Conservation (phyloP, 345 rosid species). For the Cardamine chenopodiifolia region DNA sequence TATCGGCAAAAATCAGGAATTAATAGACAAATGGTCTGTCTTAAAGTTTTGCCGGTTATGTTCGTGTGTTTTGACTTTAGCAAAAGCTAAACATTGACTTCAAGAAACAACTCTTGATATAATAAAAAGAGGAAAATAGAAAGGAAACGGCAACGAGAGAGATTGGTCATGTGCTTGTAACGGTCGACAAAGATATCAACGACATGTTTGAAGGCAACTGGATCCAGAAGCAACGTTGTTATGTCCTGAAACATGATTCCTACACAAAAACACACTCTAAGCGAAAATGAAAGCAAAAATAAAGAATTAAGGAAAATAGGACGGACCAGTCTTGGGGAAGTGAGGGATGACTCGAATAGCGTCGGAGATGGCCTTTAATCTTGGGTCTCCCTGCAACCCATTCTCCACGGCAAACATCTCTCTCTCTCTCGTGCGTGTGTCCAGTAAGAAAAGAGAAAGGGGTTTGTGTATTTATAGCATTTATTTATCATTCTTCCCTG, state of each 20-base stretch:
- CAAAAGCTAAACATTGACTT: constrained; percentile 10
- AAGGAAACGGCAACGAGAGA: constrained; percentile 87
- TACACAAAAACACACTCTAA: constrained; percentile 27
- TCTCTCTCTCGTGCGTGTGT: constrained; percentile 4
- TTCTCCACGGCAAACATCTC: constrained; percentile 46
- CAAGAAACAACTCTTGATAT: background rate
- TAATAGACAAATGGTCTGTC: background rate
- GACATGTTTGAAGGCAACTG: constrained; percentile 81
- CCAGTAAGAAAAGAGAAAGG: constrained; percentile 11
- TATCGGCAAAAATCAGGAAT: background rate
- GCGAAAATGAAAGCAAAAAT: background rate
- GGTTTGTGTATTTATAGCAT: constrained; percentile 26
- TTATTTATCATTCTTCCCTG: background rate
- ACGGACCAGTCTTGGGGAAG: constrained; percentile 44
- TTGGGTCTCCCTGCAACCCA: constrained; percentile 45
- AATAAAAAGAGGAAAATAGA: background rate
- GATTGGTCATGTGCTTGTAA: constrained; percentile 78
- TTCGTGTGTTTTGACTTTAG: background rate
- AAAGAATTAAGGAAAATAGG: background rate
- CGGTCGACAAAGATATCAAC: constrained; percentile 95
- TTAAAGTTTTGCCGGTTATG: background rate
- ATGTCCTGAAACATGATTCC: constrained; percentile 99
- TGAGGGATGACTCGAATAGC: constrained; percentile 48
- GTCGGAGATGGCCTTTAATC: constrained; percentile 43
- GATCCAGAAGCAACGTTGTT: constrained; percentile 84